Conservation (phyloP, 2,329 filamentous ascomycete species). For the Daldinia eschscholtzii region DNA sequence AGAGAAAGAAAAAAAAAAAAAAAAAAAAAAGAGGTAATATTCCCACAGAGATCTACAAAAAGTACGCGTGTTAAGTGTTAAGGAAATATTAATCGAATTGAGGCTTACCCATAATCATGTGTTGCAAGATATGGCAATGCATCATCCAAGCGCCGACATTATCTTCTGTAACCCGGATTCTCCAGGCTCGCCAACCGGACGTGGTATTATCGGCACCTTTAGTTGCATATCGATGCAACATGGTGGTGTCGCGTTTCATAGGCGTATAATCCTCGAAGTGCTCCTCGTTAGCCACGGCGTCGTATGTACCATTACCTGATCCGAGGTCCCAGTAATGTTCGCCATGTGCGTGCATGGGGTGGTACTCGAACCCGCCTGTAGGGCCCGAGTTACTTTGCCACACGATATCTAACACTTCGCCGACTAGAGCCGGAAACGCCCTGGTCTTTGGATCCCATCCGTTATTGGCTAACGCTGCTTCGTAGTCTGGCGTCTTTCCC, state of each 20-base stretch:
- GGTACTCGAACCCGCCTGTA: slow-evolving; percentile 58
- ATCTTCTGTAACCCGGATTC: slow-evolving; percentile 59
- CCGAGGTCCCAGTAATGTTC: slow-evolving; percentile 67
- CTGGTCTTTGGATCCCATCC: slow-evolving; percentile 66
- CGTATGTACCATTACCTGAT: slow-evolving; percentile 65
- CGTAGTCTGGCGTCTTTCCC: slow-evolving; percentile 66
- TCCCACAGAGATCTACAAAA: neutral
- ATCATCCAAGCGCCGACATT: slow-evolving; percentile 72
- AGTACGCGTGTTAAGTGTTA: neutral
- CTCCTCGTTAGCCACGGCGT: slow-evolving; percentile 62
- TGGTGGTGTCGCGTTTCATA: slow-evolving; percentile 62
- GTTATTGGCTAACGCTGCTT: slow-evolving; percentile 60
- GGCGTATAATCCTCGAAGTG: slow-evolving; percentile 54
- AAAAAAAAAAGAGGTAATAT: neutral
- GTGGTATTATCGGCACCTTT: slow-evolving; percentile 56
- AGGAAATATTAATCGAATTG: neutral
- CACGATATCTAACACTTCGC: slow-evolving; percentile 69
- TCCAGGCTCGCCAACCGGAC: slow-evolving; percentile 72
- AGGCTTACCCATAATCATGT: slow-evolving; percentile 68
- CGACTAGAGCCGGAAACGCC: slow-evolving; percentile 66
- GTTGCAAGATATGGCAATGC: slow-evolving; percentile 70
- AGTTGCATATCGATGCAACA: slow-evolving; percentile 66
- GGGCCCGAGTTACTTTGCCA: slow-evolving; percentile 58
- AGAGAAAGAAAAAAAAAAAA: too few relatives aligned
- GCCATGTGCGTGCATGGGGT: slow-evolving; percentile 69